These are phyloP conservation scores for Cotoneaster glaucophyllus DNA, from an alignment of 306 rosid species.

Conservation along the genomic window DNA sequence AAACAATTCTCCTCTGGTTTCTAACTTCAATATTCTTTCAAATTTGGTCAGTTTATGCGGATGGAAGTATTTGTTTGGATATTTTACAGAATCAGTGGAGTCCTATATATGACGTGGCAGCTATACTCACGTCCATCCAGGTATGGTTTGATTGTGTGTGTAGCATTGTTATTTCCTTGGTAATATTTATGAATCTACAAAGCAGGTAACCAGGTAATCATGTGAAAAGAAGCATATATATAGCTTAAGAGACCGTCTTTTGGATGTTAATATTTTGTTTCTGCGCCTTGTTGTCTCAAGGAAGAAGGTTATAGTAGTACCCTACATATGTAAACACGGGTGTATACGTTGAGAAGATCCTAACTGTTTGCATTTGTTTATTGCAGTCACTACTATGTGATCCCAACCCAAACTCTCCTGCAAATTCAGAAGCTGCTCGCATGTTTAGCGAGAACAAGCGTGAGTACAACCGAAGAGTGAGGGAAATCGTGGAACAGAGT, in stretches of 20 bases:
- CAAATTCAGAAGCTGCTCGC: constrained; percentile 93
- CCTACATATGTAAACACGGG: neutral
- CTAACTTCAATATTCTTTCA: neutral
- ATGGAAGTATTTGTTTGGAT: constrained; percentile 98
- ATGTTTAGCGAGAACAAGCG: constrained; percentile 91
- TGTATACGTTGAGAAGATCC: neutral
- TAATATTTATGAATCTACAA: neutral
- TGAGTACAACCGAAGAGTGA: constrained; percentile 79
- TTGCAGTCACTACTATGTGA: constrained; percentile 87
- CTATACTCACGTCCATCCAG: constrained; percentile 97
- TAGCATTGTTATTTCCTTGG: neutral
- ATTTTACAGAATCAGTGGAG: constrained; percentile 97
- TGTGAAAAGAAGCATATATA: neutral
- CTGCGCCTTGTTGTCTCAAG: neutral
- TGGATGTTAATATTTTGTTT: neutral
- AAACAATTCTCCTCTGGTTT: neutral
- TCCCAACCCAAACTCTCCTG: constrained; percentile 97
- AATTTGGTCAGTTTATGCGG: constrained; percentile 73
- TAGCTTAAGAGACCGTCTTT: neutral
- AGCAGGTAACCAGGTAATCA: neutral
- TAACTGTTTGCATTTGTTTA: neutral
- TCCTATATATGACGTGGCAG: constrained; percentile 95
- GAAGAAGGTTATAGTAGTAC: neutral
- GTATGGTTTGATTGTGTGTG: constrained; percentile 23
- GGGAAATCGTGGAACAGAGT: constrained; percentile 92